Conservation (phyloP, 768 basidiomycete genomes). For the Amanita brunnescens region DNA sequence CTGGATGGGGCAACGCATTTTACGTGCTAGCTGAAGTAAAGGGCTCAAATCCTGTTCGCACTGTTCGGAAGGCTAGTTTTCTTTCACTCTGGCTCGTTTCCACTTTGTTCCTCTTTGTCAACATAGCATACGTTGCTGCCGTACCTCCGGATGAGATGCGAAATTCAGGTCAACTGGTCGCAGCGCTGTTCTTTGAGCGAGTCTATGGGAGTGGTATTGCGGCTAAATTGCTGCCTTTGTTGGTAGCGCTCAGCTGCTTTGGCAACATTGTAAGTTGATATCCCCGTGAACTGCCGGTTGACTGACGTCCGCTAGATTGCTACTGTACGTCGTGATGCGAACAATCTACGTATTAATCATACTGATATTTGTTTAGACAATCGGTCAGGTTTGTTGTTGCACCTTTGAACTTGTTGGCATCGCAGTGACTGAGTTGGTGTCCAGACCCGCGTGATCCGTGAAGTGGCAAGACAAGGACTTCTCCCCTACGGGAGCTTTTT, state of each 20-base stretch:
- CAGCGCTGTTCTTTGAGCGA: constrained; percentile 24
- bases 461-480: constrained; percentile 44
- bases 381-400: constrained; percentile 17
- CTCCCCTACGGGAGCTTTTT: constrained; percentile 41
- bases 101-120: constrained; percentile 38
- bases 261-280: constrained; percentile 26
- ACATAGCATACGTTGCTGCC: constrained; percentile 29
- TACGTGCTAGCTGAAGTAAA: constrained; percentile 38
- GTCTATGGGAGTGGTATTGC: constrained; percentile 22
- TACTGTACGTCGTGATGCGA: constrained; percentile 15
- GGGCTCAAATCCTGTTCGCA: constrained; percentile 31
- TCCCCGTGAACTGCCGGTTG: not conserved
- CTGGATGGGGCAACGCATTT: constrained; percentile 30
- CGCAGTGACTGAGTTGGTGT: constrained; percentile 9
- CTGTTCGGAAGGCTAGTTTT: constrained; percentile 33
- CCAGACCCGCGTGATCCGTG: constrained; percentile 36
- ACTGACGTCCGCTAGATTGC: constrained; percentile 17
- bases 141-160: constrained; percentile 26
- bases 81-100: constrained; percentile 32
- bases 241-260: constrained; percentile 27
- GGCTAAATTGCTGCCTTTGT: constrained; percentile 20
- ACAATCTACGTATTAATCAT: not conserved
- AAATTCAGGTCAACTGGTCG: constrained; percentile 25
- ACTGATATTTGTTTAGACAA: constrained; percentile 12
- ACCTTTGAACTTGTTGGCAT: not conserved